These are phyloP conservation scores for Rubroshorea leprosula DNA, from an alignment of 345 rosid species.

Conservation along the genomic window DNA sequence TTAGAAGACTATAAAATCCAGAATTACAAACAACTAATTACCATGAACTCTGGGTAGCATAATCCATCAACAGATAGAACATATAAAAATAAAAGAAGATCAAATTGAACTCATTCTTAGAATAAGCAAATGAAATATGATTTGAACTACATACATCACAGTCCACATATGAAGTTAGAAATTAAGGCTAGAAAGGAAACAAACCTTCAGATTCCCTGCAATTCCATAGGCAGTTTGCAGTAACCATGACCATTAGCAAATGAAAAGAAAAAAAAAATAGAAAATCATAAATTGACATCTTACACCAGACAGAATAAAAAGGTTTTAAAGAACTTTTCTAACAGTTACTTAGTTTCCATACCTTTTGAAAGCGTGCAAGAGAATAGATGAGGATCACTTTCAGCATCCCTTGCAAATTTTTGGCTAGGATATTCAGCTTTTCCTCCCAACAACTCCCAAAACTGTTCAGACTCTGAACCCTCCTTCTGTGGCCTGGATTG, in stretches of 20 bases:
- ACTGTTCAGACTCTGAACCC: slow-evolving; percentile 86
- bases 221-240: slow-evolving; percentile 26
- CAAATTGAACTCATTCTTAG: neutral
- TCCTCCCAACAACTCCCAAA: slow-evolving; percentile 88
- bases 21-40: neutral
- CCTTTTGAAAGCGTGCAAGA: slow-evolving; percentile 78
- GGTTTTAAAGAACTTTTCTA: neutral
- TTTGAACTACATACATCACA: neutral
- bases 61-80: neutral
- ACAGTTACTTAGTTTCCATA: slow-evolving; percentile 13
- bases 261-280: slow-evolving; percentile 21
- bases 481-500: slow-evolving; percentile 85
- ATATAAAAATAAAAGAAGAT: neutral
- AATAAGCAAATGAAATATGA: slow-evolving; percentile 9
- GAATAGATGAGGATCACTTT: slow-evolving; percentile 91
- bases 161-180: neutral
- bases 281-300: slow-evolving; percentile 9
- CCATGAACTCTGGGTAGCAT: neutral
- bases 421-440: slow-evolving; percentile 77
- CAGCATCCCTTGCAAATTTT: slow-evolving; percentile 64
- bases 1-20: neutral
- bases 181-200: slow-evolving; percentile 18
- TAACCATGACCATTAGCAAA: slow-evolving; percentile 16
- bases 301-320: neutral
- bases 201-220: slow-evolving; percentile 84